Evolutionary conservation across 2,329 filamentous ascomycete genomes (phyloP), one percentile per base, ranked within the genome.

Genomic region (Coniosporium tulheliwenetii): DNA sequence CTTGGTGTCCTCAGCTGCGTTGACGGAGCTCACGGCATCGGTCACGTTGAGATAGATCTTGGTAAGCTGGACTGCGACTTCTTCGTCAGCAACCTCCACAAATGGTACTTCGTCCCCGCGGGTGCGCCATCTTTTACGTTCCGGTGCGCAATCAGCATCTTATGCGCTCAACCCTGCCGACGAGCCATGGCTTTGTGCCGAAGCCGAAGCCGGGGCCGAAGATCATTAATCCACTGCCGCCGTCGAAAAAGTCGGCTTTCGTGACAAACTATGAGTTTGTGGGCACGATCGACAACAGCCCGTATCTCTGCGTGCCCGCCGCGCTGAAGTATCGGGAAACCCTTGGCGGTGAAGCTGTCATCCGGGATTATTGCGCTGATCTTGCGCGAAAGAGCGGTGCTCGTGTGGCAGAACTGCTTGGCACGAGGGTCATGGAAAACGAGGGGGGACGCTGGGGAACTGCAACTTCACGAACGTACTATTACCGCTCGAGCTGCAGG

Each of bases 21-120:
- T 32, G 89, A 96, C 55, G 87, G 75, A 12, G 89, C 89, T 0
- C 89, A 96, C 59, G 80, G 81, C 1, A 63, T 93, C 16, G 89
- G 89, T 2, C 81, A 91, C 59, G 69, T 94, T 7, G 66, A 71
- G 1, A 58, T 95, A 7, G 74, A 93, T 57, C 61, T 95, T 10
- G 47, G 55, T 0, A 57, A 61, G 3, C 62, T 86, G 2, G 73
- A 86, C 46, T 79, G 85, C 0, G 87, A 95, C 58, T 95, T 93
- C 62, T 84, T 93, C 53, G 72, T 89, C 10, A 80, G 71, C 41
- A 95, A 95, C 57, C 84, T 78, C 50, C 84, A 93, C 65, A 93
- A 93, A 57, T 64, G 47, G 43, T 52, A 10, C 10, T 33, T 33
- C 13, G 74, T 76, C 89, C 87, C 1, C 77, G 87, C 30, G 81